Evolutionary conservation across 1,139 yeast species (phyloP), one percentile per base, ranked within the genome.

Genomic region (Dujonia santamariae): DNA sequence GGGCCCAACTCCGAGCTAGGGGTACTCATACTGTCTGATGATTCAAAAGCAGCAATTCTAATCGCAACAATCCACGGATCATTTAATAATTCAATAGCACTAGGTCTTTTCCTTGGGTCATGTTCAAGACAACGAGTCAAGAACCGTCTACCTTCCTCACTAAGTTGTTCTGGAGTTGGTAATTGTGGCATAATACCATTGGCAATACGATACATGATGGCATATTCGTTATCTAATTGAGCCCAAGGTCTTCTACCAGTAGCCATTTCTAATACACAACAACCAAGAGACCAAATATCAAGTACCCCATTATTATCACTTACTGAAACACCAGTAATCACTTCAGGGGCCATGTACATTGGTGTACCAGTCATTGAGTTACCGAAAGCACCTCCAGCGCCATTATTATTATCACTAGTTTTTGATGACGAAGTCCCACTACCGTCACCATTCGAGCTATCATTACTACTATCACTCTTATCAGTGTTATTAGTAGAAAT

Each of bases 281-380:
- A 84, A 7, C 94, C 94, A 28, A 84, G 63, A 1, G 94, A 82
- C 94, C 94, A 84, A 21, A 84, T 78, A 56, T 84, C 98, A 32
- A 81, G 80, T 7, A 83, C 80, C 1, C 95, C 95, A 48, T 74
- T 80, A 38, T 76, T 72, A 26, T 81, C 85, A 5, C 26, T 14
- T 3, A 75, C 61, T 3, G 73, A 63, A 3, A 80, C 67, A 1
- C 97, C 97, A 1, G 95, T 85, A 38, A 92, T 88, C 0, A 87
- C 88, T 54, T 92, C 98, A 0, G 98, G 98, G 0, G 97, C 86
- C 98, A 92, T 92, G 59, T 92, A 92, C 97, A 92, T 92, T 13
- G 98, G 98, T 0, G 98, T 92, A 33, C 98, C 98, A 1, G 95
- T 86, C 80, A 90, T 79, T 11, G 75, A 67, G 44, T 65, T 67